phyloP scores from a whole-genome alignment of 768 basidiomycete species.

The Psilocybe cubensis region DNA sequence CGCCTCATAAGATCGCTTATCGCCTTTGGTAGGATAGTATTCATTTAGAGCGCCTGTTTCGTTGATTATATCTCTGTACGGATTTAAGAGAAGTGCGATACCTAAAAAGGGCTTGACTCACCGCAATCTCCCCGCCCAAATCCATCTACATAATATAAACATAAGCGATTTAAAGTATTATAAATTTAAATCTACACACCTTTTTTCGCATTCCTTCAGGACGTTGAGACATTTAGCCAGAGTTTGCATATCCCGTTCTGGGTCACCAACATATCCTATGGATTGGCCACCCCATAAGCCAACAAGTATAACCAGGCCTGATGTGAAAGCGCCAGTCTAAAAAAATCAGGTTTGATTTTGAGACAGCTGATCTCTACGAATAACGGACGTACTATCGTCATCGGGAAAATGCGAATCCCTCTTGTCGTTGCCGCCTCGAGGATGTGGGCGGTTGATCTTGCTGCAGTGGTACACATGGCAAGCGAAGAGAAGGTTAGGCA shows the following conservation, averaged over 20 bases:
- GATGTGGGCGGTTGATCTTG: slow-evolving; percentile 71
- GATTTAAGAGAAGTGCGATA: neutral
- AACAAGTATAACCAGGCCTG: slow-evolving; percentile 56
- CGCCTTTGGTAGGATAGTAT: slow-evolving; percentile 37
- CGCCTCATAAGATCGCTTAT: slow-evolving; percentile 36
- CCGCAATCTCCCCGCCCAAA: slow-evolving; percentile 34
- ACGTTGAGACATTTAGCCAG: slow-evolving; percentile 56
- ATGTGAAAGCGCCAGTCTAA: slow-evolving; percentile 38
- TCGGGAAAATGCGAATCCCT: slow-evolving; percentile 28
- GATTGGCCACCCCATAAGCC: slow-evolving; percentile 55
- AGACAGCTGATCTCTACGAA: neutral
- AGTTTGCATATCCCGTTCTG: slow-evolving; percentile 47
- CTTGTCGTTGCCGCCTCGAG: slow-evolving; percentile 54
- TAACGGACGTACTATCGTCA: slow-evolving; percentile 31
- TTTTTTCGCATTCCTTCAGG: slow-evolving; percentile 40
- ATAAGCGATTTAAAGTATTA: neutral
- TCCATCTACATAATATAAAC: slow-evolving; percentile 29
- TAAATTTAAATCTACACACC: slow-evolving; percentile 21
- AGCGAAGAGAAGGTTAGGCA: slow-evolving; percentile 56
- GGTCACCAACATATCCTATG: slow-evolving; percentile 39
- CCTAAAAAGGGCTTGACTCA: too few relatives aligned
- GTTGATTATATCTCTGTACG: slow-evolving; percentile 57
- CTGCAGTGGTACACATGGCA: slow-evolving; percentile 72
- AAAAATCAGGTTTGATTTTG: neutral
- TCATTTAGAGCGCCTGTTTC: slow-evolving; percentile 60